A percentile compares a stretch with the other conserved stretches of the same genome.
Evolutionary conservation across 2,329 filamentous ascomycete species (phyloP).

Genomic region (Penicillium rolfsii): DNA sequence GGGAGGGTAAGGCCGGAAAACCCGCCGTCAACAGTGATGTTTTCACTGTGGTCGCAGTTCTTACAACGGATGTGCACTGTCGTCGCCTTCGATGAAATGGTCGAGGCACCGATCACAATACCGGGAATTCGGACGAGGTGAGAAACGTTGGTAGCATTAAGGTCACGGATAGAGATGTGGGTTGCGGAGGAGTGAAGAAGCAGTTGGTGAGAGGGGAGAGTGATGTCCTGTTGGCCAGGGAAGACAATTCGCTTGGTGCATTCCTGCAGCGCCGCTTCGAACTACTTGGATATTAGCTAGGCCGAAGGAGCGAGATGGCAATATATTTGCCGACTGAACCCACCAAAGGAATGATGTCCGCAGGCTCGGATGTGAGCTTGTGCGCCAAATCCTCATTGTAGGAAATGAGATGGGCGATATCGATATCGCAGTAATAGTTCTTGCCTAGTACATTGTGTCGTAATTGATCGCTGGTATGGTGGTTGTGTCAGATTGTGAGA

Average conservation of each 20-base stretch:
- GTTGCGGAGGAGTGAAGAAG: slow-evolving; percentile 91
- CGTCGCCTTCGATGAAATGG: slow-evolving; percentile 94
- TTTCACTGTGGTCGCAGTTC: slow-evolving; percentile 74
- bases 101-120: slow-evolving; percentile 96
- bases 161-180: slow-evolving; percentile 88
- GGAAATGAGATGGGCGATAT: slow-evolving; percentile 92
- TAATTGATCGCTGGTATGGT: slow-evolving; percentile 77
- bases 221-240: slow-evolving; percentile 67
- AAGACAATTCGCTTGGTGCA: slow-evolving; percentile 94
- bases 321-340: slow-evolving; percentile 33
- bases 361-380: slow-evolving; percentile 83
- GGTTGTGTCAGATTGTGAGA: slow-evolving; percentile 7
- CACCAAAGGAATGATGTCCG: slow-evolving; percentile 89
- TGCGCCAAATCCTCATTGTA: slow-evolving; percentile 96
- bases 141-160: slow-evolving; percentile 90
- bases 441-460: slow-evolving; percentile 92
- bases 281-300: slow-evolving; percentile 58
- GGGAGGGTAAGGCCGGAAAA: slow-evolving; percentile 88
- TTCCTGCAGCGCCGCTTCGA: slow-evolving; percentile 84
- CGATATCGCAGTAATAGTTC: slow-evolving; percentile 93
- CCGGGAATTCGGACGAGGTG: slow-evolving; percentile 95
- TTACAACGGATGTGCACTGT: slow-evolving; percentile 84
- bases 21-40: slow-evolving; percentile 75
- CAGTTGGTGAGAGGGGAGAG: slow-evolving; percentile 88
- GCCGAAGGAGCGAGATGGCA: background rate